Evolutionary conservation across 352 stramenopile species (phyloP), one percentile per base, ranked within the genome.

Genomic region (Globisporangium perplexum): DNA sequence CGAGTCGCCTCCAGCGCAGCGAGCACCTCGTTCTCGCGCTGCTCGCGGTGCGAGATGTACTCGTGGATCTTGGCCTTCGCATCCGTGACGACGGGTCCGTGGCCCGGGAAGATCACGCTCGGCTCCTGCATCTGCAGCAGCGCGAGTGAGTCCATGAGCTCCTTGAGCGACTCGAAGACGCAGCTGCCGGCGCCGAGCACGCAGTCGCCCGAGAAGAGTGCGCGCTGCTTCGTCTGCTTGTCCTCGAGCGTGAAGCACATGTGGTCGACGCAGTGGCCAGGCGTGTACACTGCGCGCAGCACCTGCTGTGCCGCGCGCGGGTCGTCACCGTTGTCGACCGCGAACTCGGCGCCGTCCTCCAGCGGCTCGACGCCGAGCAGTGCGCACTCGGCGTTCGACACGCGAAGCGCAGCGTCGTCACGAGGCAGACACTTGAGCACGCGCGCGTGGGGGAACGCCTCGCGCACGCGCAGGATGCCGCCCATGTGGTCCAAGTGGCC

Each of bases 401-500:
- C 53, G 8, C 66, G 63, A 22, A 88, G 59, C 36, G 65, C 56
- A 38, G 50, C 54, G 55, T 82, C 67, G 36, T 71, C 52, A 1
- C 53, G 22, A 12, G 75, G 74, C 36, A 88, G 66, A 30, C 74
- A 80, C 53, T 96, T 96, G 73, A 76, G 91, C 53, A 93, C 66
- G 7, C 62, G 57, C 26, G 84, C 68, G 15, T 56, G 42, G 4
- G 82, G 76, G 41, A 90, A 94, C 18, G 30, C 60, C 31, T 76
- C 53, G 35, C 69, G 73, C 1, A 93, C 52, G 38, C 65, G 62
- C 51, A 88, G 51, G 1, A 97, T 49, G 15, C 90, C 90, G 11
- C 90, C 90, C 8, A 96, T 73, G 60, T 97, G 90, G 59, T 97
- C 90, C 24, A 71, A 70, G 57, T 97, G 90, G 14, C 78, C 73